Conservation (phyloP, 495 filamentous ascomycete species). For the Penicillium canariense region DNA sequence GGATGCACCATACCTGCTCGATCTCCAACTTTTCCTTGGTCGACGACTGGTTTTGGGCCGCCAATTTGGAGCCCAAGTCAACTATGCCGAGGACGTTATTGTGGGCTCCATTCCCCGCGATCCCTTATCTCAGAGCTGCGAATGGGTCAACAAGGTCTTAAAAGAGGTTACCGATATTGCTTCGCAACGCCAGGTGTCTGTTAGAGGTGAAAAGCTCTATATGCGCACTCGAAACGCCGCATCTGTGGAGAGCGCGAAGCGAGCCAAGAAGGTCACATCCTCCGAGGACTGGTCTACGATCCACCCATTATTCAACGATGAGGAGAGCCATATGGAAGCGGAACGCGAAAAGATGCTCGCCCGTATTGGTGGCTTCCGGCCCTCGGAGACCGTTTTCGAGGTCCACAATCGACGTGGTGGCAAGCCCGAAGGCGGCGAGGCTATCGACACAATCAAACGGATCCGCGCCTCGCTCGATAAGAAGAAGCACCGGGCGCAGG, state of each 20-base stretch:
- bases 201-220: constrained; percentile 92
- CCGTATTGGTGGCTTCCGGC: constrained; percentile 79
- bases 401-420: constrained; percentile 68
- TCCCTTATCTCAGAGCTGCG: constrained; percentile 65
- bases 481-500: constrained; percentile 38
- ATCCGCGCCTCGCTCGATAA: constrained; percentile 55
- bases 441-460: constrained; percentile 76
- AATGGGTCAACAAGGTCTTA: constrained; percentile 76
- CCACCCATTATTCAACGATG: constrained; percentile 74
- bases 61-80: constrained; percentile 49
- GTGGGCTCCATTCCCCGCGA: constrained; percentile 71
- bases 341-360: constrained; percentile 82
- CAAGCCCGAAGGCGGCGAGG: constrained; percentile 52
- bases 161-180: constrained; percentile 71
- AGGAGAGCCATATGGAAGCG: constrained; percentile 58
- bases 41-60: constrained; percentile 70
- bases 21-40: constrained; percentile 92
- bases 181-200: constrained; percentile 65
- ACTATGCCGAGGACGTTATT: constrained; percentile 77
- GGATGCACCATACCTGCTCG: constrained; percentile 86
- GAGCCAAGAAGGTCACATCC: constrained; percentile 69
- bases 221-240: constrained; percentile 84
- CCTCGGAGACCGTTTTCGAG: constrained; percentile 92
- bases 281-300: constrained; percentile 66
- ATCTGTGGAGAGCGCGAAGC: constrained; percentile 80